Conservation (phyloP, 23 red algal genomes). For the Gracilariopsis chorda region DNA sequence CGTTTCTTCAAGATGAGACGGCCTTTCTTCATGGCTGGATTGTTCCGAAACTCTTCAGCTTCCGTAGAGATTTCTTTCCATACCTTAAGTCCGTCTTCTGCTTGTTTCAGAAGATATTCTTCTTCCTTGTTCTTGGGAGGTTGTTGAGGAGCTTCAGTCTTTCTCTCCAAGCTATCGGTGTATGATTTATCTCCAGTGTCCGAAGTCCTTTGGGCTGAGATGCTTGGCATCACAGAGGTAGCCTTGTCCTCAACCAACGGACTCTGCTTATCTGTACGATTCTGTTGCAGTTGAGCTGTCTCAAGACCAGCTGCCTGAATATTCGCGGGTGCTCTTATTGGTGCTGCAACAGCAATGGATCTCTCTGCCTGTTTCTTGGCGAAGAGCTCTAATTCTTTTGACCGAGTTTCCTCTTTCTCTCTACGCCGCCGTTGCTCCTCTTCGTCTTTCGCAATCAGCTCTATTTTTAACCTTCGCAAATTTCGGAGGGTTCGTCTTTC, state of each 20-base stretch:
- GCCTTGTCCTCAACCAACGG: too few species aligned
- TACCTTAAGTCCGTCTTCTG: conserved; percentile 6
- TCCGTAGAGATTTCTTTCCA: conserved; percentile 9
- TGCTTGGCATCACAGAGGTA: neutral
- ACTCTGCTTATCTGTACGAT: too few species aligned
- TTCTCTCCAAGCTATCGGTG: neutral
- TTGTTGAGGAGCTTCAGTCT: neutral
- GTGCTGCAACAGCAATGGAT: too few species aligned
- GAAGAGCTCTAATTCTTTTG: too few species aligned
- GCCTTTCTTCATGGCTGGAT: conserved; percentile 20
- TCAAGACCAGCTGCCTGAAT: too few species aligned
- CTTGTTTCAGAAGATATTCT: neutral
- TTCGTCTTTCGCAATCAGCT: neutral
- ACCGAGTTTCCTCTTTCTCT: neutral
- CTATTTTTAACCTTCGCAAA: neutral
- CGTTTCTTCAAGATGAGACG: conserved; percentile 75
- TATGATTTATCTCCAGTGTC: neutral
- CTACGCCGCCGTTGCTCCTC: neutral
- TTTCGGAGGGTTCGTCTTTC: neutral
- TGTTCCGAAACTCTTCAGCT: conserved; percentile 16
- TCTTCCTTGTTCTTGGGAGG: neutral
- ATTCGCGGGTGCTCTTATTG: too few species aligned
- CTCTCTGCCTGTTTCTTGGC: too few species aligned
- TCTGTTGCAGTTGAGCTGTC: too few species aligned
- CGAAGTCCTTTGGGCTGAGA: neutral